Evolutionary conservation across 1,284 basidiomycete species (phyloP), one percentile per base, ranked within the genome.

Genomic region (Puccinia polysora): DNA sequence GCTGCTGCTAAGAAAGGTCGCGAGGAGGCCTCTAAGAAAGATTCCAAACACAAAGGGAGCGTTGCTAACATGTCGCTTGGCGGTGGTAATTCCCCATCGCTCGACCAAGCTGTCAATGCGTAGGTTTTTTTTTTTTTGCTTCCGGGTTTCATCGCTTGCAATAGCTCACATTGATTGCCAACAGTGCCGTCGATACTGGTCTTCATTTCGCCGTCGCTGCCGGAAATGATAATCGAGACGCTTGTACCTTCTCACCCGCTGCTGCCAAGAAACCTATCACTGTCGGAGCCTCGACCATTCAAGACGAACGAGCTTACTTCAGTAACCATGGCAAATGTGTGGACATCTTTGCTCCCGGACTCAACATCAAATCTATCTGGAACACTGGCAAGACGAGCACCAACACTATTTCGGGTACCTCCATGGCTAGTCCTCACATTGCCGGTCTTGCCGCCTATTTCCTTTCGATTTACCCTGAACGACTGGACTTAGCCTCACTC

Each of bases 11-110:
- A 81, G 60, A 80, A 81, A 74, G 84, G 84, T 2, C 81, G 80
- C 38, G 84, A 84, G 23, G 83, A 82, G 20, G 84, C 84, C 15
- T 88, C 91, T 80, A 86, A 87, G 68, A 85, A 84, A 79, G 88
- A 87, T 74, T 76, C 76, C 76, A 84, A 82, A 74, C 88, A 91
- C 84, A 93, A 92, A 83, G 95, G 95, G 47, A 94, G 93, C 47
- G 93, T 97, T 75, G 92, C 90, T 74, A 97, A 95, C 85, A 97
- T 98, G 95, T 90, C 88, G 79, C 88, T 98, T 69, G 95, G 95
- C 75, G 95, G 95, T 79, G 90, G 91, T 77, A 95, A 93, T 83
- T 92, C 91, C 20, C 84, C 83, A 47, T 85, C 90, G 53, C 85
- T 97, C 72, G 91, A 98, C 78, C 84, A 85, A 43, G 87, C 89